Conservation (phyloP, 2,329 filamentous ascomycete genomes). For the Pestalotiopsis sp. region DNA sequence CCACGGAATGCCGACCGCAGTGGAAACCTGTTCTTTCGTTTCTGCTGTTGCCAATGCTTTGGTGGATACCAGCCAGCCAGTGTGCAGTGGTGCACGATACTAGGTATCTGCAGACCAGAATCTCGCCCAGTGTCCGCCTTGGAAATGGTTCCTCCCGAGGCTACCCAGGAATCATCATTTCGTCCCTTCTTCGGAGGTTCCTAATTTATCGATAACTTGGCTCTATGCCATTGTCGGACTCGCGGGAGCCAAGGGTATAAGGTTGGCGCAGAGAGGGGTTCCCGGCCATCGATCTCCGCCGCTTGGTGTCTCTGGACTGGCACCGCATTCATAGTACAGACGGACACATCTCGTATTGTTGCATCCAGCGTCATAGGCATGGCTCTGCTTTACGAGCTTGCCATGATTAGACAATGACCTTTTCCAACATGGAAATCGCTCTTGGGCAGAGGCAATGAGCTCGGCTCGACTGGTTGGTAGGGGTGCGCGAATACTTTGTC, state of each 20-base stretch:
- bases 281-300: not conserved
- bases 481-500: not conserved
- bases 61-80: not conserved
- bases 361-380: not conserved
- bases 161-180: conserved; percentile 1
- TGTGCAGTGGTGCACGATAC: not conserved
- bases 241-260: not conserved
- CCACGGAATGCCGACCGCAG: conserved; percentile 7
- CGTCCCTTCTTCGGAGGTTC: conserved; percentile 7
- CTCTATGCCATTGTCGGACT: conserved; percentile 2
- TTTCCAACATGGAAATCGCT: no score
- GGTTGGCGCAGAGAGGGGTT: not conserved
- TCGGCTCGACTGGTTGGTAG: not conserved
- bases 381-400: not conserved
- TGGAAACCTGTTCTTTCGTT: conserved; percentile 1
- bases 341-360: not conserved
- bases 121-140: not conserved
- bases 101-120: not conserved
- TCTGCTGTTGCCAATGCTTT: not conserved
- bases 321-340: not conserved
- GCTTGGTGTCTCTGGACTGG: not conserved
- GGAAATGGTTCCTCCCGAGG: not conserved
- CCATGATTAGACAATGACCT: not conserved
- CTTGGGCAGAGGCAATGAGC: not conserved
- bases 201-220: not conserved